phyloP scores from a whole-genome alignment of 169 alveolate genomes.

The Hepatocystis sp. region DNA sequence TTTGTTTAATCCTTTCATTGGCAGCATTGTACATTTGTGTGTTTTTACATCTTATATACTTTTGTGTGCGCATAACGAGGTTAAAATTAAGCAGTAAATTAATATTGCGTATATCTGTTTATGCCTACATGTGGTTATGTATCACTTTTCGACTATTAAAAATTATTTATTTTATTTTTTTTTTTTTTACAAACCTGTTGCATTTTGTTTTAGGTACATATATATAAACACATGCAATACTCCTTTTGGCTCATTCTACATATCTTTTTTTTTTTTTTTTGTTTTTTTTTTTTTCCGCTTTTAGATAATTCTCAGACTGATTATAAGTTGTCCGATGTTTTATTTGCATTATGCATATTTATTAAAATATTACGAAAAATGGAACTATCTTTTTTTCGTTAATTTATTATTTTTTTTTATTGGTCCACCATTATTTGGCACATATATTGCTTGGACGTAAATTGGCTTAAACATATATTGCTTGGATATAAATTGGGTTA shows the following conservation, averaged over 20 bases:
- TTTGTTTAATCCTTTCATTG: slow-evolving; percentile 15
- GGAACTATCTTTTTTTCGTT: slow-evolving; percentile 41
- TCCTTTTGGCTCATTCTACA: too few species aligned
- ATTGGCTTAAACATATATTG: too few species aligned
- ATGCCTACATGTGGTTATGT: too few species aligned
- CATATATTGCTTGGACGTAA: slow-evolving; percentile 74
- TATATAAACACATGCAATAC: too few species aligned
- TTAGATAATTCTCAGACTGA: slow-evolving; percentile 61
- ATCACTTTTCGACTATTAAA: too few species aligned
- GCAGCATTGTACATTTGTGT: slow-evolving; percentile 19
- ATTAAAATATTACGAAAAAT: slow-evolving; percentile 47
- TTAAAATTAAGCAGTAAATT: too few species aligned
- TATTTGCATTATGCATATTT: slow-evolving; percentile 61
- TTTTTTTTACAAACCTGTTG: too few species aligned
- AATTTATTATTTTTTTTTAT: slow-evolving; percentile 60
- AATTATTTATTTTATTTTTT: too few species aligned
- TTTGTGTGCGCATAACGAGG: slow-evolving; percentile 70
- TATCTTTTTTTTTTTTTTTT: slow-evolving; percentile 1
- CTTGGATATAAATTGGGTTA: too few species aligned
- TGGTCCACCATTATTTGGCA: slow-evolving; percentile 73
- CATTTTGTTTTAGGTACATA: too few species aligned
- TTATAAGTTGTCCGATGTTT: slow-evolving; percentile 49
- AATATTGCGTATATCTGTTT: too few species aligned
- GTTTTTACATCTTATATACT: slow-evolving; percentile 30
- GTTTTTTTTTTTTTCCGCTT: slow-evolving; percentile 1